Base-by-base conservation (phyloP, 2,329 filamentous ascomycete species). In the Pyrenophora seminiperda region DNA sequence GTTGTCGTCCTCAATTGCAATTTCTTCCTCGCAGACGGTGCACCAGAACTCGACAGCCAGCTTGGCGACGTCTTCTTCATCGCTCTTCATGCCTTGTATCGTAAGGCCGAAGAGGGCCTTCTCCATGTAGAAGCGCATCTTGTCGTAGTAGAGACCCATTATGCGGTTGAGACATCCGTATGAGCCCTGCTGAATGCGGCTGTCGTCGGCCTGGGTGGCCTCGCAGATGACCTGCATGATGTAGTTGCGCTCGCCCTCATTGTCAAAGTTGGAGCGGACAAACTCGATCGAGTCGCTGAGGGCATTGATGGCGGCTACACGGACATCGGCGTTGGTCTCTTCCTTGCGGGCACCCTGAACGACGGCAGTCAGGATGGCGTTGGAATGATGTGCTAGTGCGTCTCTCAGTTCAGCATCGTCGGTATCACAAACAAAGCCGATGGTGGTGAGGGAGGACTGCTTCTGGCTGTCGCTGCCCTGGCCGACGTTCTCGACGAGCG, bases 51-150 rank as follows among this genome's bases (percentile, higher is more conserved):
- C 94, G 61, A 99, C 91, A 30, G 94, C 94, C 48, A 99, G 83
- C 82, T 99, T 99, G 56, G 94, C 90, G 45, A 99, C 94, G 72
- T 99, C 94, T 75, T 99, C 94, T 65, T 99, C 94, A 6, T 92
- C 88, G 66, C 86, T 95, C 84, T 96, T 97, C 94, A 99, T 99
- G 63, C 94, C 94, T 73, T 96, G 87, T 58, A 99, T 96, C 31
- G 94, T 99, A 32, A 99, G 83, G 50, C 94, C 94, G 67, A 99
- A 99, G 34, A 99, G 83, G 29, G 94, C 94, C 84, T 97, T 97
- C 82, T 99, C 94, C 94, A 99, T 99, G 80, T 99, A 99, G 78
- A 97, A 99, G 68, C 92, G 88, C 94, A 99, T 99, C 79, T 97
- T 95, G 69, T 99, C 94, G 75, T 99, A 99, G 82, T 99, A 99